These are phyloP conservation scores for Sechiopsis laciniata DNA, from an alignment of 306 rosid species.

Conservation along the genomic window DNA sequence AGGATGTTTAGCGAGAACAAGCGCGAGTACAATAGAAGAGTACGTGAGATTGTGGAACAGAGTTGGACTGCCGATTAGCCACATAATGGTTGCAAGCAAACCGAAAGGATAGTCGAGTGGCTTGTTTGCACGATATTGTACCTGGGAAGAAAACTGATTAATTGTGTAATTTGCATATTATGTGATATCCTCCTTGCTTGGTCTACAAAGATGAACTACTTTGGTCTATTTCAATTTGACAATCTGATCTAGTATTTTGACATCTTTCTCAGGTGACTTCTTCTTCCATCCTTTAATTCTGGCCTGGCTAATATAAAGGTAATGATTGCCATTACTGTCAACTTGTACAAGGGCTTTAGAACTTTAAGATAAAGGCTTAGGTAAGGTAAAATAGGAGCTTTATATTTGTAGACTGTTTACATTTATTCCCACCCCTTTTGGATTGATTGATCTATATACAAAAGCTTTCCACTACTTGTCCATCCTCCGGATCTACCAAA, in stretches of 20 bases:
- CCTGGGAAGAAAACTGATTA: conserved; percentile 37
- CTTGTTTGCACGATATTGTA: conserved; percentile 47
- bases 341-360: background rate
- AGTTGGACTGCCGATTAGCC: conserved; percentile 26
- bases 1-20: too few species aligned
- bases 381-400: background rate
- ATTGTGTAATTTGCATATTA: conserved; percentile 13
- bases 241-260: conserved; percentile 3
- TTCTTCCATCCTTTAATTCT: conserved; percentile 8
- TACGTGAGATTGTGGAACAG: too few species aligned
- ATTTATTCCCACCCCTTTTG: too few species aligned
- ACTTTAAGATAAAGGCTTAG: background rate
- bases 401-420: background rate
- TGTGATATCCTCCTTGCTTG: conserved; percentile 41
- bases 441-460: conserved; percentile 23
- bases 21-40: too few species aligned
- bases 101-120: conserved; percentile 35
- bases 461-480: conserved; percentile 66
- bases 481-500: too few species aligned
- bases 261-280: conserved; percentile 20
- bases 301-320: background rate
- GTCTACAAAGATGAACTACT: conserved; percentile 26
- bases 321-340: background rate
- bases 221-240: conserved; percentile 3
- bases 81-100: conserved; percentile 24